Evolutionary conservation across 2,329 filamentous ascomycete genomes (phyloP), one percentile per base, ranked within the genome.

Genomic region (Dichotomopilus funicola): DNA sequence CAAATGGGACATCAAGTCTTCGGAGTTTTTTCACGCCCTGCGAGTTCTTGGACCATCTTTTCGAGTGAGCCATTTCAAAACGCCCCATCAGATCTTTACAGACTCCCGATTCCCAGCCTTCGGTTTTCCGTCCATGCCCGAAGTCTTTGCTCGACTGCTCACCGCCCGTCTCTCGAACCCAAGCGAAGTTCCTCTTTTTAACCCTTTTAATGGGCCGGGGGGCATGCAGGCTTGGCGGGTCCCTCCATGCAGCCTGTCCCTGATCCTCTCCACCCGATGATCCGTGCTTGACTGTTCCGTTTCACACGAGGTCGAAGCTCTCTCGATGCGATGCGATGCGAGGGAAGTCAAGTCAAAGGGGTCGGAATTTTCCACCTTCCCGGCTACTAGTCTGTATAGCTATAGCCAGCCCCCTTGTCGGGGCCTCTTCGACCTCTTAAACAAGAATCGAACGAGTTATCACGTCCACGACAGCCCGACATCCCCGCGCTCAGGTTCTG

Each of bases 171-270:
- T 37, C 27, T 51, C 31, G 42, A 47, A 42, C 51, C 19, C 49
- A 48, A 55, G 53, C 53, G 48, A 55, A 51, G 48, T 36, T 31
- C 44, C 42, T 51, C 27, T 37, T 40, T 33, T 45, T 19, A 38
- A 38, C 37, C 12, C 12, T n/a, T 12, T 11, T 11, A n/a, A 9
- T 33, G 10, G 31, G 43, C 10, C 34, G 42, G 34, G 36, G 41
- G 48, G 41, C 48, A 41, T 51, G 42, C 42, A 41, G 35, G 42
- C 53, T 51, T 51, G 48, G 48, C 42, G 48, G 53, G 53, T 41
- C 53, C 36, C 37, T 37, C 27, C 33, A 36, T 43, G 36, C 49
- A 45, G 34, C 43, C 36, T 27, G 13, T 27, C 36, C 47, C 27
- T 41, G 41, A 27, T 12, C n/a, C 27, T 42, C 11, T 40, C 47